Conservation (phyloP, 129 eudicot species). For the Saussurea involucrata region DNA sequence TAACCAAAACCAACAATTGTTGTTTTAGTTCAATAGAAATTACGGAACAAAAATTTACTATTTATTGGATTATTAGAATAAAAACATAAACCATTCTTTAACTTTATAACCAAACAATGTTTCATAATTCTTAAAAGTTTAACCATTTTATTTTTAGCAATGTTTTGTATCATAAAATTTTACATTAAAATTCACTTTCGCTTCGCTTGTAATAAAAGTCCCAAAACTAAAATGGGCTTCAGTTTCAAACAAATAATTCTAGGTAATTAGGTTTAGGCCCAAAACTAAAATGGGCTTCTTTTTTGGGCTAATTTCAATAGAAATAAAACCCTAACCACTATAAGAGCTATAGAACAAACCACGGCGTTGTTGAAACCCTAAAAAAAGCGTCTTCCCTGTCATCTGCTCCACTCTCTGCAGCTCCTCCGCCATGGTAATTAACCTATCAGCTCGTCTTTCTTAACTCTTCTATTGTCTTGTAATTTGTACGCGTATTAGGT, state of each 20-base stretch:
- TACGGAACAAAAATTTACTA: neutral
- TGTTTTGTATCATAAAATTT: neutral
- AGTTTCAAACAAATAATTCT: neutral
- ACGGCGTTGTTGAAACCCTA: conserved; percentile 9
- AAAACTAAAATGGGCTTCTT: neutral
- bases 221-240: neutral
- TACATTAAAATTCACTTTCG: no score
- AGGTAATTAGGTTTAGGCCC: neutral
- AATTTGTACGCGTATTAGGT: neutral
- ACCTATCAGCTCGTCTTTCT: neutral
- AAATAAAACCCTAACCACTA: conserved; percentile 6
- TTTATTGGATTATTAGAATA: no score
- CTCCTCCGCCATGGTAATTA: conserved; percentile 6
- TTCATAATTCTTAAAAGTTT: neutral
- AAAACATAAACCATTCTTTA: neutral
- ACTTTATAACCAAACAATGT: neutral
- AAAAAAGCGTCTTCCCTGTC: neutral
- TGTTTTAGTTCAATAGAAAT: neutral
- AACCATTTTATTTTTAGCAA: neutral
- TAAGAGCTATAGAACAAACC: neutral
- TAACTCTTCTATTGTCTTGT: neutral
- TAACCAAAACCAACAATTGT: neutral
- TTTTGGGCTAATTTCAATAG: neutral
- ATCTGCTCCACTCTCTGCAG: neutral
- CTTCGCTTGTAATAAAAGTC: no score